Percentiles rank a stretch among this genome's conserved stretches.
phyloP scores from a whole-genome alignment of 352 stramenopile species.

The Elongisporangium undulatum region DNA sequence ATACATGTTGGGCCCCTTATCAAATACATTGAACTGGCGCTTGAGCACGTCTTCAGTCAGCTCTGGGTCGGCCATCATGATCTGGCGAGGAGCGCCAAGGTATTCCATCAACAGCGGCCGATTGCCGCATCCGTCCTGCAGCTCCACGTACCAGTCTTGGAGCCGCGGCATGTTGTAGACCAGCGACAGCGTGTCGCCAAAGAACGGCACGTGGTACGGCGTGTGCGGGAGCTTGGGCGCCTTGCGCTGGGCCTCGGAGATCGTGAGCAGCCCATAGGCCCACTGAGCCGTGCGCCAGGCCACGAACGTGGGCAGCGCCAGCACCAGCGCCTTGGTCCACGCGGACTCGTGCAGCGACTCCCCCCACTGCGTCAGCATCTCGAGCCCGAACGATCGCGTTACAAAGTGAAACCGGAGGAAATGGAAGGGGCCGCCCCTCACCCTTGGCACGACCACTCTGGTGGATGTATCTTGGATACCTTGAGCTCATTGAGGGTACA shows the following conservation, averaged over 20 bases:
- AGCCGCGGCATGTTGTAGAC: constrained; percentile 29
- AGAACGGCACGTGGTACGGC: constrained; percentile 25
- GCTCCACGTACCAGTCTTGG: constrained; percentile 43
- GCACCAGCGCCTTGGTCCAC: background rate
- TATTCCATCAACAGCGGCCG: constrained; percentile 29
- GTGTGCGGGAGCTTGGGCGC: constrained; percentile 15
- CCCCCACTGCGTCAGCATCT: too few relatives aligned
- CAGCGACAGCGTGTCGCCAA: constrained; percentile 41
- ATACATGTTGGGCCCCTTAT: constrained; percentile 38
- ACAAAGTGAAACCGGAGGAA: too few relatives aligned
- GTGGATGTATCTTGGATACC: too few relatives aligned
- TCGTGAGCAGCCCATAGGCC: constrained; percentile 13
- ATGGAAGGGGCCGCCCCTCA: too few relatives aligned
- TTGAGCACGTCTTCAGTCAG: constrained; percentile 51
- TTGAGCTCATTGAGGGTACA: too few relatives aligned
- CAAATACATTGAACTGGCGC: constrained; percentile 64
- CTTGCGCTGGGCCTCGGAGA: constrained; percentile 16
- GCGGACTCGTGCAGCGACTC: background rate
- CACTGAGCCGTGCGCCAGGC: constrained; percentile 10
- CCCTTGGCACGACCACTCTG: too few relatives aligned
- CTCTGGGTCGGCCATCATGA: constrained; percentile 36
- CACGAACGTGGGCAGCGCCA: background rate
- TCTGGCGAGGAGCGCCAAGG: constrained; percentile 26
- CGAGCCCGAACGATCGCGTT: too few relatives aligned
- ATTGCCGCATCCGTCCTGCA: constrained; percentile 27